Percentiles rank a stretch among this genome's conserved stretches.
These are phyloP conservation scores for Debaryomyces coudertii DNA, from an alignment of 1,139 yeast species.

Conservation along the genomic window DNA sequence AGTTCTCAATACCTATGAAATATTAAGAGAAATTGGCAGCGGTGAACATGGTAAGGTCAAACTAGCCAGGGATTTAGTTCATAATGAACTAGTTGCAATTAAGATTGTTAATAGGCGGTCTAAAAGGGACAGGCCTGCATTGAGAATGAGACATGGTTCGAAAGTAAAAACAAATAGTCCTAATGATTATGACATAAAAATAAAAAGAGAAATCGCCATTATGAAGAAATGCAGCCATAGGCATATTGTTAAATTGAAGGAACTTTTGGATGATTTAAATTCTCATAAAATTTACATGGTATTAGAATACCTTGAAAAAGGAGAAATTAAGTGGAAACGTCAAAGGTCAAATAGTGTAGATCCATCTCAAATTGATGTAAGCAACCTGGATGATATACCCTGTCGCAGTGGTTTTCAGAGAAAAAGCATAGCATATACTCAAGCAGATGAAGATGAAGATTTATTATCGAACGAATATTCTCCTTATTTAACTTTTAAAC, in stretches of 20 bases:
- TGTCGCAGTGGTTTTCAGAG: conserved; percentile 32
- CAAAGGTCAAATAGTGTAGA: conserved; percentile 16
- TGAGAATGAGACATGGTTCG: conserved; percentile 47
- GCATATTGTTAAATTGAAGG: conserved; percentile 83
- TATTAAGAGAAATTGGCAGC: conserved; percentile 81
- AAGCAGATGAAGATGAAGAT: conserved; percentile 36
- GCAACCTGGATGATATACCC: conserved; percentile 32
- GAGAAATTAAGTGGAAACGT: conserved; percentile 88
- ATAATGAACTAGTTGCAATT: conserved; percentile 82
- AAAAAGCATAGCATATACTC: conserved; percentile 11
- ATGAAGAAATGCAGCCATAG: conserved; percentile 93
- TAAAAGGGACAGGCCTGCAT: conserved; percentile 53
- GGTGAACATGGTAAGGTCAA: conserved; percentile 99
- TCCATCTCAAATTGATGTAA: conserved; percentile 1
- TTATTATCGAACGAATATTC: conserved; percentile 45
- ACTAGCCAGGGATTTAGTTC: conserved; percentile 73
- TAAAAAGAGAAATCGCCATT: conserved; percentile 90
- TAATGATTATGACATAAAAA: conserved; percentile 62
- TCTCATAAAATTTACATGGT: conserved; percentile 89
- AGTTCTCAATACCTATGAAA: conserved; percentile 87
- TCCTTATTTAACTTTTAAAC: conserved; percentile 67
- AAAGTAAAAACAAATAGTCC: conserved; percentile 18
- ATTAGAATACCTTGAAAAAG: conserved; percentile 87
- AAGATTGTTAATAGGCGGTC: conserved; percentile 85
- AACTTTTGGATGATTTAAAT: conserved; percentile 85